phyloP scores from a whole-genome alignment of 306 rosid species.

The Lathyrus oleraceus region DNA sequence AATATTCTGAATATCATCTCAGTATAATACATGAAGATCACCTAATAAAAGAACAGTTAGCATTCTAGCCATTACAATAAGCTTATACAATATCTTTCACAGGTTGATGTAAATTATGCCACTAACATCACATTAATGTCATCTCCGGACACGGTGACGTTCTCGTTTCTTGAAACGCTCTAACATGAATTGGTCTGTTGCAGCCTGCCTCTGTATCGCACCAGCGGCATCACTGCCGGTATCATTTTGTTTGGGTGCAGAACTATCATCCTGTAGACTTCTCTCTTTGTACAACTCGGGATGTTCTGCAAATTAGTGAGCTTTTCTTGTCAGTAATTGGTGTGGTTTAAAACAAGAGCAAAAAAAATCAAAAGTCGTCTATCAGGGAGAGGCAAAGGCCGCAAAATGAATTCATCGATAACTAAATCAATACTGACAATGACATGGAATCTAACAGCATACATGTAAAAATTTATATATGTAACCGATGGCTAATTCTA shows the following conservation, averaged over 20 bases:
- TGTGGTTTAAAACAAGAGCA: constrained; percentile 9
- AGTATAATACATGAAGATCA: constrained; percentile 15
- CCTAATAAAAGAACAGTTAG: constrained; percentile 5
- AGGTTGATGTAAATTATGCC: not conserved
- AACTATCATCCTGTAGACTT: constrained; percentile 61
- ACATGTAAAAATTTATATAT: not conserved
- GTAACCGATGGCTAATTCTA: too few species aligned
- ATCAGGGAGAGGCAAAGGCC: not conserved
- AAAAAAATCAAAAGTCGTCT: not conserved
- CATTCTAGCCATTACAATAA: not conserved
- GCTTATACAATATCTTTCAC: not conserved
- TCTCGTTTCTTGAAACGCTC: constrained; percentile 96
- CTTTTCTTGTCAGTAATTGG: constrained; percentile 26
- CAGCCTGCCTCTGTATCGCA: constrained; percentile 90
- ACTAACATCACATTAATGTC: constrained; percentile 26
- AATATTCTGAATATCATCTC: not conserved
- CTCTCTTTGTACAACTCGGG: constrained; percentile 91
- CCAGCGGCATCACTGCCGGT: constrained; percentile 57
- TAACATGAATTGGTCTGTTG: constrained; percentile 89
- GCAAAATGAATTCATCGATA: constrained; percentile 22
- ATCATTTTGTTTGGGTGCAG: constrained; percentile 63
- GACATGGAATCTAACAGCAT: constrained; percentile 24
- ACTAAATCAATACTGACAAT: constrained; percentile 18
- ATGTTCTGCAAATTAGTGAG: constrained; percentile 65
- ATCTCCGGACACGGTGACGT: constrained; percentile 90